A percentile compares a stretch with the other conserved stretches of the same genome.
phyloP scores from a whole-genome alignment of 208 protist species.

The Trichomonas gallinae region DNA sequence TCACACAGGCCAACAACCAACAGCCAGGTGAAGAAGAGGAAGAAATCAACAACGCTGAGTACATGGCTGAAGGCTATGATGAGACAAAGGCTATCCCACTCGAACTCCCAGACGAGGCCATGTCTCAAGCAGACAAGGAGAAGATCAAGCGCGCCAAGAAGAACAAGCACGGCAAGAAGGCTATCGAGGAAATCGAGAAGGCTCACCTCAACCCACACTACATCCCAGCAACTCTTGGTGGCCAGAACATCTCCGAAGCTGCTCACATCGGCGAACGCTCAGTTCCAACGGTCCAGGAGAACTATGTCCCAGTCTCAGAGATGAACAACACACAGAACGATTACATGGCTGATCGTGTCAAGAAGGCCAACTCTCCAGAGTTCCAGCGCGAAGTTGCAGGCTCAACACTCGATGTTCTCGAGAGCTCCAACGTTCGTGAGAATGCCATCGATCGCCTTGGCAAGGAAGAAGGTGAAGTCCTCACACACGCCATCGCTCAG shows the following conservation, averaged over 20 bases:
- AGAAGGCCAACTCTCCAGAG: not conserved
- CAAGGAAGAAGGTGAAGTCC: not conserved
- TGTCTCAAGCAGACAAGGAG: not conserved
- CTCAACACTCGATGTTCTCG: not conserved
- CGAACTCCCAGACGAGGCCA: not conserved
- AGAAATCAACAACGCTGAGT: not conserved
- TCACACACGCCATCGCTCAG: not conserved
- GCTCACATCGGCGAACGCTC: not conserved
- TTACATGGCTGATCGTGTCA: not conserved
- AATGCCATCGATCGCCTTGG: not conserved
- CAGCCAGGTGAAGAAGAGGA: not conserved
- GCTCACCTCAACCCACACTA: not conserved
- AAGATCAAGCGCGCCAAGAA: not conserved
- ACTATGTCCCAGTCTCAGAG: not conserved
- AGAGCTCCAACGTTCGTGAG: not conserved
- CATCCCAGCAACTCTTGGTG: not conserved
- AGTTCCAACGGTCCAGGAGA: not conserved
- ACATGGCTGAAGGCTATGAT: not conserved
- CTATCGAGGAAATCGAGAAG: not conserved
- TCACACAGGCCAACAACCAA: not conserved
- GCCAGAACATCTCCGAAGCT: not conserved
- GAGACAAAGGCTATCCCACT: not conserved
- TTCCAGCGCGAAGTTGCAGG: not conserved
- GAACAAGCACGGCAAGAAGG: not conserved
- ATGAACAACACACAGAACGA: not conserved